phyloP scores from a whole-genome alignment of 495 filamentous ascomycete species.

The Thozetella sp. region DNA sequence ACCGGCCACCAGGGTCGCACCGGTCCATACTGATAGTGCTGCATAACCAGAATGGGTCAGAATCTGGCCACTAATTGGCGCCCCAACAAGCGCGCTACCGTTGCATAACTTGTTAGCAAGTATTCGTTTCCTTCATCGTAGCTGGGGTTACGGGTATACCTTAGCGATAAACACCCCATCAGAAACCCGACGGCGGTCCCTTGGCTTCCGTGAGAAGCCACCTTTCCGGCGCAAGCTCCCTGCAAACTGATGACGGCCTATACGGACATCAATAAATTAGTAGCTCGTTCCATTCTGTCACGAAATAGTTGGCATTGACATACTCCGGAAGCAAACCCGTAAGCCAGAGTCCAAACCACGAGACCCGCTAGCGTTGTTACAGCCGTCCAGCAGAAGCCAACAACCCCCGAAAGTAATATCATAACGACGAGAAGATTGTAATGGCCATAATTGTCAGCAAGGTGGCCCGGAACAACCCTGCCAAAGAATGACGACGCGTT shows the following conservation, averaged over 20 bases:
- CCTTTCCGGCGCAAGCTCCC: conserved; percentile 17
- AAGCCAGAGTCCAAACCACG: conserved; percentile 33
- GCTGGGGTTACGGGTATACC: conserved; percentile 5
- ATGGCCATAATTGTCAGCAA: conserved; percentile 49
- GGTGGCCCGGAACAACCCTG: conserved; percentile 46
- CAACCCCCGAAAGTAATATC: conserved; percentile 27
- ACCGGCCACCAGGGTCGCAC: conserved; percentile 17
- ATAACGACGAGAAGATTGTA: conserved; percentile 39
- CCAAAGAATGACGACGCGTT: conserved; percentile 53
- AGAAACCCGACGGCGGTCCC: conserved; percentile 49
- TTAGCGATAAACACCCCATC: conserved; percentile 33
- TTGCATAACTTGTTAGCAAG: background rate
- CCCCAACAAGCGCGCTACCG: conserved; percentile 38
- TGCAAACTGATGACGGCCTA: conserved; percentile 21
- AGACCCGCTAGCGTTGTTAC: conserved; percentile 32
- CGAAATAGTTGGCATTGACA: too few relatives aligned
- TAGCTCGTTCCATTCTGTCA: too few relatives aligned
- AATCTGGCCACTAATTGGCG: conserved; percentile 45
- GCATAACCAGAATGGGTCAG: conserved; percentile 33
- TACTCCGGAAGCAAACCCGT: conserved; percentile 26
- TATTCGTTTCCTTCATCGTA: background rate
- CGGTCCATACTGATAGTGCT: conserved; percentile 16
- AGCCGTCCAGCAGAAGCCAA: conserved; percentile 37
- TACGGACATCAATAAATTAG: background rate
- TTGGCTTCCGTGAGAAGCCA: conserved; percentile 21